phyloP scores from a whole-genome alignment of 495 filamentous ascomycete genomes.

The Podospora pseudocomata region DNA sequence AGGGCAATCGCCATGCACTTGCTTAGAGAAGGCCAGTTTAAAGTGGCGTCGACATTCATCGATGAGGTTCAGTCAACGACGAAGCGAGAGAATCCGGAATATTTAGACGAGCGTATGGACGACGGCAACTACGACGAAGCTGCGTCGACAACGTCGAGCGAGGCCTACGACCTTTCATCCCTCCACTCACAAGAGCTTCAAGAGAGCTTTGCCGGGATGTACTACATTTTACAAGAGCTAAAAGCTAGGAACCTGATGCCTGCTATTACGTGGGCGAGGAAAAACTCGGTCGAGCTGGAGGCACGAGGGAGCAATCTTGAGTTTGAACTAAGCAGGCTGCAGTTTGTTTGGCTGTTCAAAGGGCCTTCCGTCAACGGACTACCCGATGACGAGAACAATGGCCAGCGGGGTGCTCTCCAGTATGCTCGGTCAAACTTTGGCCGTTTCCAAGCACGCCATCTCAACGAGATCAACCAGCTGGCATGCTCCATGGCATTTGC shows the following conservation, averaged over 20 bases:
- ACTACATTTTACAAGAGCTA: constrained; percentile 76
- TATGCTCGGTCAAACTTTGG: constrained; percentile 68
- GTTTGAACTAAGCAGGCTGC: constrained; percentile 84
- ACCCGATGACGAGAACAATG: constrained; percentile 41
- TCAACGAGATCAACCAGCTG: constrained; percentile 71
- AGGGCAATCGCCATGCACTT: constrained; percentile 95
- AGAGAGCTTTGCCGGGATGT: constrained; percentile 80
- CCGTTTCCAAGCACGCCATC: constrained; percentile 58
- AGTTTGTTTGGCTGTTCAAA: constrained; percentile 80
- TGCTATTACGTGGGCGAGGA: constrained; percentile 81
- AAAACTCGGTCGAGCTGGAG: constrained; percentile 66
- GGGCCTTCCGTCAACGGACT: constrained; percentile 44
- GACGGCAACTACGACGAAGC: constrained; percentile 23
- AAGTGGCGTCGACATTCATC: constrained; percentile 77
- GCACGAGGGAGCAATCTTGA: constrained; percentile 85
- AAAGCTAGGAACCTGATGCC: constrained; percentile 68
- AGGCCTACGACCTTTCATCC: constrained; percentile 48
- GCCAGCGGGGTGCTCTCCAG: constrained; percentile 53
- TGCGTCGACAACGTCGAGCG: constrained; percentile 10
- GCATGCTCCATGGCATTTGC: constrained; percentile 71
- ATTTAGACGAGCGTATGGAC: constrained; percentile 27
- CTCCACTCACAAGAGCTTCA: constrained; percentile 66
- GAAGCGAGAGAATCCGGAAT: constrained; percentile 14
- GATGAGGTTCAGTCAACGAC: constrained; percentile 49
- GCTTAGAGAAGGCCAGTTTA: constrained; percentile 88